Base-by-base conservation (phyloP, 2,329 filamentous ascomycete genomes). In the Neofusicoccum sp. region DNA sequence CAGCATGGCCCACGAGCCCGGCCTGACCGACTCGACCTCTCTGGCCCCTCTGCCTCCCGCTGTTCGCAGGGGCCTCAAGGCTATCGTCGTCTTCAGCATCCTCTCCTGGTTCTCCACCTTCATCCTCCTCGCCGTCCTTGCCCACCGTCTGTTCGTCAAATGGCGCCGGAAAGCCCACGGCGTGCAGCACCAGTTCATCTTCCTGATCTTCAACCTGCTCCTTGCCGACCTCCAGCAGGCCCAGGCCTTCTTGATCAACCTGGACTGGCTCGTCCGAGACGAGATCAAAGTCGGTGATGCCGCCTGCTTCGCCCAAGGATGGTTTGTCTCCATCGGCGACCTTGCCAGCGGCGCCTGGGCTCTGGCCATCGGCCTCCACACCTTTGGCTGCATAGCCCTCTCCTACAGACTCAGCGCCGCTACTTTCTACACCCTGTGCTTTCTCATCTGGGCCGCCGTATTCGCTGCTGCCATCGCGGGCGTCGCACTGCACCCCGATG, bases 151-250 rank as follows among this genome's bases (percentile, higher is more conserved):
- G 63, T 67, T 83, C n/a, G 36, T 48, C 54, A 44, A 47, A 62
- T 77, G 75, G 74, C 70, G 71, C 44, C 68, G 72, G 62, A 73
- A 72, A 58, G 72, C 74, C 8, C 76, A 74, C 48, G 67, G 70
- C 14, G 74, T 69, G 67, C 62, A 82, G 0, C 90, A 90, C 67
- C 89, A 91, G 73, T 89, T 90, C 69, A 81, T 90, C 33, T 78
- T 91, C 0, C 79, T 91, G 4, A 88, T 91, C 64, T 85, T 89
- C 71, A 91, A 91, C 71, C 81, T 91, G 0, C 78, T 91, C 4
- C 75, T 89, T 28, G 88, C 89, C 64, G 89, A 91, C 68, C 81
- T 89, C 62, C 85, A 88, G 69, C 89, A 91, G 69, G 81, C 85
- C 6, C 72, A 85, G 0, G 85, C 87, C 3, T 91, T 90, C 70